Evolutionary conservation across 495 filamentous ascomycete genomes (phyloP).

Genomic region (Aspergillus bridgeri): DNA sequence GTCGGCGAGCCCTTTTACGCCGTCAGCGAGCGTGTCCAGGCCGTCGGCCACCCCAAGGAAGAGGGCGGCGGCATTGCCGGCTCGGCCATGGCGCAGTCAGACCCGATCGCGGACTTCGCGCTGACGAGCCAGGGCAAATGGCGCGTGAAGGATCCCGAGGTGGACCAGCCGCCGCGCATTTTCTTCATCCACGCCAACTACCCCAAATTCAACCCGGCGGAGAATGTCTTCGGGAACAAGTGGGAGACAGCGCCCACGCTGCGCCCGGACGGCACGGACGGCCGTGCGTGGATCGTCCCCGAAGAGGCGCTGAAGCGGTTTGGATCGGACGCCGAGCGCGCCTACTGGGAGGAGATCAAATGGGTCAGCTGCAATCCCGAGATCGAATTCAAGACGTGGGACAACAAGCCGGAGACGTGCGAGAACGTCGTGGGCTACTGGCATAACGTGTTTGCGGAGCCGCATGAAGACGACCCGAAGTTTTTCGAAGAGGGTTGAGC

Average conservation of each 20-base stretch:
- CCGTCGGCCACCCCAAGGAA: constrained; percentile 35
- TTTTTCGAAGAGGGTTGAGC: constrained; percentile 28
- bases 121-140: constrained; percentile 34
- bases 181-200: constrained; percentile 56
- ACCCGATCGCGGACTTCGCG: constrained; percentile 43
- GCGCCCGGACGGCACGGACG: constrained; percentile 35
- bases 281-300: constrained; percentile 39
- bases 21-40: constrained; percentile 43
- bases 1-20: constrained; percentile 48
- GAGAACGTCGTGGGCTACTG: constrained; percentile 37
- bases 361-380: constrained; percentile 47
- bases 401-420: constrained; percentile 34
- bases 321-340: constrained; percentile 51
- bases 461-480: constrained; percentile 35
- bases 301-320: constrained; percentile 37
- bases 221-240: constrained; percentile 37
- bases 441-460: constrained; percentile 39
- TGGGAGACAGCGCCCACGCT: constrained; percentile 41
- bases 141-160: constrained; percentile 35
- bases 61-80: constrained; percentile 31
- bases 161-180: constrained; percentile 28
- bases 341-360: constrained; percentile 51
- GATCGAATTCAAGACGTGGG: constrained; percentile 37
- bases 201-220: constrained; percentile 52
- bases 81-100: constrained; percentile 44